A percentile compares a stretch with the other conserved stretches of the same genome.
Conservation (phyloP, 2,329 filamentous ascomycete species). For the Diaporthe capsici region DNA sequence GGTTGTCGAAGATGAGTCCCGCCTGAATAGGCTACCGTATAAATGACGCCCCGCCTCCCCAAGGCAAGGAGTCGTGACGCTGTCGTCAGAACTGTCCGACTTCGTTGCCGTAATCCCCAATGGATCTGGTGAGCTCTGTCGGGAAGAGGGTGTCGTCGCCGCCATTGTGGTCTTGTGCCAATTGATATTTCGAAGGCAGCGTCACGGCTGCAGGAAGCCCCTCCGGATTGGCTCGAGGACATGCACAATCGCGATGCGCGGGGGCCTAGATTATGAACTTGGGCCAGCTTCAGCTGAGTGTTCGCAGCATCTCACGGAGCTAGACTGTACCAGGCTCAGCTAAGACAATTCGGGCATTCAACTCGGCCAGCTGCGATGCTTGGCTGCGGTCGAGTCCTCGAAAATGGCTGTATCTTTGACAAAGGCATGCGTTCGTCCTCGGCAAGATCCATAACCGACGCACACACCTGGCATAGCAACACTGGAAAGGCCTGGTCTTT, state of each 20-base stretch:
- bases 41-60: constrained; percentile 15
- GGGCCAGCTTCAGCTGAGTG: background rate
- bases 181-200: background rate
- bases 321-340: background rate
- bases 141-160: constrained; percentile 8
- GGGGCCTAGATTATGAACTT: constrained; percentile 32
- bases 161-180: background rate
- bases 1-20: constrained; percentile 9
- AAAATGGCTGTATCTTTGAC: constrained; percentile 10
- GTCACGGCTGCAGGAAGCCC: background rate
- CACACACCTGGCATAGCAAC: background rate
- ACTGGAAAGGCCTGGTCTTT: background rate
- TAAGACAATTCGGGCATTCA: background rate
- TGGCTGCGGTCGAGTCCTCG: background rate
- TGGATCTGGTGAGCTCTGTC: constrained; percentile 7
- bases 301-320: background rate
- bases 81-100: constrained; percentile 24
- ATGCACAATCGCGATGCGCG: constrained; percentile 7
- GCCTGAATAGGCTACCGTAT: background rate
- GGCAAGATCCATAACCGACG: background rate
- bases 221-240: background rate
- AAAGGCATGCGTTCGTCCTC: constrained; percentile 12
- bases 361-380: background rate
- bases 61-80: constrained; percentile 3
- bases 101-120: background rate